Percentiles rank a stretch among this genome's conserved stretches.
These are phyloP conservation scores for Elongisporangium prolatum DNA, from an alignment of 352 stramenopile species.

Conservation along the genomic window DNA sequence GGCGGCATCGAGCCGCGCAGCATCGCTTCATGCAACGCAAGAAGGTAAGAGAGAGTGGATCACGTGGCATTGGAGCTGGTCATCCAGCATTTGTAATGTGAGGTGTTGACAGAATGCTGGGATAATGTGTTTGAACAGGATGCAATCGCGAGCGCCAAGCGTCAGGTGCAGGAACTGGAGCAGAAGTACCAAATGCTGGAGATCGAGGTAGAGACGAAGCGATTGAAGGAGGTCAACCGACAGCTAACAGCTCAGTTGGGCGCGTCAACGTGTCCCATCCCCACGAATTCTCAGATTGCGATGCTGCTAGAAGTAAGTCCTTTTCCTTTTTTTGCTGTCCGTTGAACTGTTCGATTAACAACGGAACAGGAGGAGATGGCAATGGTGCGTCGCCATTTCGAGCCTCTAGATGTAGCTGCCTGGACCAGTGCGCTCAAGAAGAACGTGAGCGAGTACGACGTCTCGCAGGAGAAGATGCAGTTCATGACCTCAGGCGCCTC, in stretches of 20 bases:
- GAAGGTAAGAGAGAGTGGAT: constrained; percentile 20
- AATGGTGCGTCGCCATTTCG: not conserved
- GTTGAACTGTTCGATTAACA: too few relatives aligned
- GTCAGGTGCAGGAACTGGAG: constrained; percentile 28
- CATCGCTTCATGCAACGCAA: constrained; percentile 49
- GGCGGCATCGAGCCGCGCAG: constrained; percentile 46
- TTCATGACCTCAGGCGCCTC: constrained; percentile 12
- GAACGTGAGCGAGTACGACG: constrained; percentile 26
- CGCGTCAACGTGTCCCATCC: constrained; percentile 3
- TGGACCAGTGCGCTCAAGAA: constrained; percentile 15
- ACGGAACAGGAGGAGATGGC: not conserved
- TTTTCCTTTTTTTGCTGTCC: too few relatives aligned
- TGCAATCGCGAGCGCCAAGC: constrained; percentile 29
- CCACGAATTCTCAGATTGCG: constrained; percentile 14
- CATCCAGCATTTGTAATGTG: not conserved
- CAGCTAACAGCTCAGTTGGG: constrained; percentile 3
- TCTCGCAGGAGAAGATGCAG: constrained; percentile 14
- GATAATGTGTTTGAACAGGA: constrained; percentile 5
- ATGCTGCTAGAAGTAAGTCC: constrained; percentile 14
- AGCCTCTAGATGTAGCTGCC: not conserved
- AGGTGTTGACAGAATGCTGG: not conserved
- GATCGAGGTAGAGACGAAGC: constrained; percentile 23
- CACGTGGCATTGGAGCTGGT: not conserved
- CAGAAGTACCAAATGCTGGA: constrained; percentile 33
- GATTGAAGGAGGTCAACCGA: constrained; percentile 22